phyloP scores from a whole-genome alignment of 1,284 basidiomycete genomes.

The Cutaneotrichosporon cutaneum region DNA sequence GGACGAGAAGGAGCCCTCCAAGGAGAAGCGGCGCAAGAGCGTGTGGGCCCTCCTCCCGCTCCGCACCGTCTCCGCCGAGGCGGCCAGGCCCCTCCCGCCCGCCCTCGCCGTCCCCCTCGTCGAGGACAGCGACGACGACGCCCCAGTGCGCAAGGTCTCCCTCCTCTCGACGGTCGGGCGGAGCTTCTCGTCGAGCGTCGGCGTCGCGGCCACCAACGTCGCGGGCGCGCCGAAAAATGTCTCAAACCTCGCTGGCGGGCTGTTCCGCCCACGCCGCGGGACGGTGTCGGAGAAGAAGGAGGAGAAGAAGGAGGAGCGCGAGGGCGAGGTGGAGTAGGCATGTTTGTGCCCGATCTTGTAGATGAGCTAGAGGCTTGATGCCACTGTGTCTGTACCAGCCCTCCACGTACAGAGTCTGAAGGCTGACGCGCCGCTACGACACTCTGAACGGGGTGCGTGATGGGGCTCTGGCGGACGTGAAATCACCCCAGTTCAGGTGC shows the following conservation, averaged over 20 bases:
- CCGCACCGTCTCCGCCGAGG: constrained; percentile 20
- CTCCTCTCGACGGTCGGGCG: constrained; percentile 33
- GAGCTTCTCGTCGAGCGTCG: constrained; percentile 36
- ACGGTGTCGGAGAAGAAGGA: background rate
- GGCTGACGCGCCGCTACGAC: too few relatives aligned
- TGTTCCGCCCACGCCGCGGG: constrained; percentile 19
- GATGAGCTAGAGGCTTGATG: background rate
- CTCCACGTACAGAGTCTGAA: too few relatives aligned
- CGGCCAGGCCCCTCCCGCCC: background rate
- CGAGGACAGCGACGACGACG: constrained; percentile 16
- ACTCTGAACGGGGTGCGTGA: too few relatives aligned
- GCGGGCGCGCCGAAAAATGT: constrained; percentile 36
- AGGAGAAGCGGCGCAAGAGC: constrained; percentile 9
- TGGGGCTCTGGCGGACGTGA: too few relatives aligned
- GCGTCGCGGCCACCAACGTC: constrained; percentile 33
- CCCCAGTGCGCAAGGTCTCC: constrained; percentile 1
- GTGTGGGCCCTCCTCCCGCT: constrained; percentile 27
- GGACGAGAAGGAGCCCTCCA: background rate
- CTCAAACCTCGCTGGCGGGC: constrained; percentile 20
- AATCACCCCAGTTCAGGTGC: too few relatives aligned
- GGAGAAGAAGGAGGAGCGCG: background rate
- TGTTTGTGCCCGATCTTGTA: background rate
- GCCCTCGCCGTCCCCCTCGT: constrained; percentile 3
- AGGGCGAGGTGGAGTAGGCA: background rate
- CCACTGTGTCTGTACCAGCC: background rate